Percentiles rank a stretch among this genome's conserved stretches.
phyloP scores from a whole-genome alignment of 139 green algal genomes.

The Picochlorum sp. region DNA sequence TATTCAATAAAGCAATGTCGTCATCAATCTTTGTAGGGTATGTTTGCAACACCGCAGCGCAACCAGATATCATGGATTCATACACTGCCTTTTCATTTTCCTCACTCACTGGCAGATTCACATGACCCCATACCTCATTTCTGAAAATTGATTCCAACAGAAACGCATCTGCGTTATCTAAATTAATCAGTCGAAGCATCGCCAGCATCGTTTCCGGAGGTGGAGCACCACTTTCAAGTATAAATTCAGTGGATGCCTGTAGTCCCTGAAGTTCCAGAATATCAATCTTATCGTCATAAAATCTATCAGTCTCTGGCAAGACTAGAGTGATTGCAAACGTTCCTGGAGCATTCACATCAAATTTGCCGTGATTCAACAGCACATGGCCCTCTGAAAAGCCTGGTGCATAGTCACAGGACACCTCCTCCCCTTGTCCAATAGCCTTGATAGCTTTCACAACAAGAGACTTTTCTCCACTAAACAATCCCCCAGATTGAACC shows the following conservation, averaged over 20 bases:
- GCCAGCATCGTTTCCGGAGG: constrained; percentile 54
- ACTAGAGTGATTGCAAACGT: constrained; percentile 64
- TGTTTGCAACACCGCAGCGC: constrained; percentile 31
- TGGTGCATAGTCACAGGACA: constrained; percentile 25
- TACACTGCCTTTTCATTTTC: constrained; percentile 79
- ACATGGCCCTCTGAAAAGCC: constrained; percentile 53
- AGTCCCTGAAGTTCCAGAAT: constrained; percentile 70
- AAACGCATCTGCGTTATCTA: constrained; percentile 67
- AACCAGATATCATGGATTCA: constrained; percentile 59
- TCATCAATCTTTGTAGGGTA: constrained; percentile 55
- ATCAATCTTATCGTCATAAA: constrained; percentile 85
- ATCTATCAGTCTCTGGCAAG: constrained; percentile 56
- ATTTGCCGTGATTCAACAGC: constrained; percentile 64
- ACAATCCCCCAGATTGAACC: constrained; percentile 41
- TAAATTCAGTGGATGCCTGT: constrained; percentile 32
- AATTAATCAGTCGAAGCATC: constrained; percentile 74
- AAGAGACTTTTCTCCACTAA: constrained; percentile 36
- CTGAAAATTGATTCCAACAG: constrained; percentile 84
- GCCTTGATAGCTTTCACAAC: constrained; percentile 38
- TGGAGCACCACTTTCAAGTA: constrained; percentile 28
- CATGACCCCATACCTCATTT: constrained; percentile 62
- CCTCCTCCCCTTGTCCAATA: constrained; percentile 32
- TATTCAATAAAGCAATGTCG: constrained; percentile 41
- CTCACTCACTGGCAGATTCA: constrained; percentile 64
- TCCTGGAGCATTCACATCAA: constrained; percentile 37